Evolutionary conservation across 192 early-diverging fungal genomes (phyloP).

Genomic region (Borealophlyctis nickersoniae): DNA sequence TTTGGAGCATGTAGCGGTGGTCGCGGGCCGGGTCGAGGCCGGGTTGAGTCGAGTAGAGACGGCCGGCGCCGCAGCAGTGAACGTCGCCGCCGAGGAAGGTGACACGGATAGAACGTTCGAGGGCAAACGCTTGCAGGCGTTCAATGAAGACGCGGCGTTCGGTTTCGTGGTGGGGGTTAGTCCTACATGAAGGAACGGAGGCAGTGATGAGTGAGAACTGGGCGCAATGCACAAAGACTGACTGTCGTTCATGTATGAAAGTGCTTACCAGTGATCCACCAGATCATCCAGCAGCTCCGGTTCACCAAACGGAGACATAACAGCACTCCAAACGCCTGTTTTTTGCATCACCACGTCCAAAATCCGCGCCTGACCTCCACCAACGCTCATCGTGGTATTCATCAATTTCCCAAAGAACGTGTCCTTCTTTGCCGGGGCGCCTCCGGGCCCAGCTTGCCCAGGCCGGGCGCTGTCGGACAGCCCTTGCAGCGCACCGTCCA

Average conservation of each 20-base stretch:
- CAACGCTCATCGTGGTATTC: neutral
- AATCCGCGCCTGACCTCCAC: too few relatives aligned
- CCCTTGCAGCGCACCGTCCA: conserved; percentile 64
- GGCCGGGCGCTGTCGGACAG: conserved; percentile 30
- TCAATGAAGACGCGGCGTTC: conserved; percentile 69
- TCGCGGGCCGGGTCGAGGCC: neutral
- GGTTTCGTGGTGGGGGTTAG: conserved; percentile 60
- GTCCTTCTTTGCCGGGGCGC: conserved; percentile 2
- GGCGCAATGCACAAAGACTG: too few relatives aligned
- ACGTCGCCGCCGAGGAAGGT: conserved; percentile 83
- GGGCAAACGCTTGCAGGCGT: conserved; percentile 65
- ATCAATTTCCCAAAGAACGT: conserved; percentile 3
- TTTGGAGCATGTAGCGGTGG: conserved; percentile 19
- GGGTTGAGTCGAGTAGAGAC: conserved; percentile 62
- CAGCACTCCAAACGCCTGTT: conserved; percentile 21
- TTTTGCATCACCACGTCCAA: conserved; percentile 28
- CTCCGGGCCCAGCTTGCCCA: too few relatives aligned
- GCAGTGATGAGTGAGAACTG: conserved; percentile 7
- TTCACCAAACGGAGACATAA: conserved; percentile 69
- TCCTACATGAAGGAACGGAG: conserved; percentile 42
- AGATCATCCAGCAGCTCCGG: conserved; percentile 83
- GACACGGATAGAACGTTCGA: conserved; percentile 57
- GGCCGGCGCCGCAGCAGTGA: conserved; percentile 40
- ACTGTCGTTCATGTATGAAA: conserved; percentile 31
- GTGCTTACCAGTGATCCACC: conserved; percentile 60